Base-by-base conservation (phyloP, 805 yeast genomes). In the Candida boleticola region DNA sequence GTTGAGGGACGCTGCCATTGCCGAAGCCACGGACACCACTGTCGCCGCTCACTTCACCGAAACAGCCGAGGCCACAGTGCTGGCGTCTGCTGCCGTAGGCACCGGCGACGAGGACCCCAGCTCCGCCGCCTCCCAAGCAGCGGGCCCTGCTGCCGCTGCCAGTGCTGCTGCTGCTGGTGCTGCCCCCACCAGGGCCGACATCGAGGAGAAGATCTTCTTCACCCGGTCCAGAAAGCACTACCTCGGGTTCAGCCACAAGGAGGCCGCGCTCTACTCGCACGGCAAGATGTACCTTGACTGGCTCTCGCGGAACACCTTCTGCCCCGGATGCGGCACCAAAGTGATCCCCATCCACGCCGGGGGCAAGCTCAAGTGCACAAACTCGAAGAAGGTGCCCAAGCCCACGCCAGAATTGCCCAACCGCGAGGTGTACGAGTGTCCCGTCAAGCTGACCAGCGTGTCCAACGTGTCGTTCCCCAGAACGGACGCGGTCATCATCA, bases 391-490 rank as follows among this genome's bases (percentile, higher is more conserved):
- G 39, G 36, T 41, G 34, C 37, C 48, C 7, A 50, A 48, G 31
- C 41, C 48, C 38, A 48, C 40, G 42, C n/a, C 53, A 42, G 49
- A 56, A 41, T 38, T 47, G 22, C 32, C 30, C 4, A 54, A 48
- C 2, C 48, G 31, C 13, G 53, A 45, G 9, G 41, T 41, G 10
- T 60, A 39, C 41, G 57, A 36, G 23, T 71, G 76, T 46, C 73
- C 74, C 4, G 71, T 68, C 5, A 55, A 61, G 30, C 59, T 55
- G 44, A 57, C 64, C 2, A 39, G 53, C 18, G 84, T 88, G 18
- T 80, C 87, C 35, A 90, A 92, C 57, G 81, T 87, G 17, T 79
- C 89, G 17, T 92, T 88, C 69, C 99, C 99, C 13, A 72, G 99
- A 42, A 86, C 96, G 0, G 99, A 92, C 60, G 84, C 95, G 5